Base-by-base conservation (phyloP, 257 asterid genomes). In the Plectranthus barbatus region DNA sequence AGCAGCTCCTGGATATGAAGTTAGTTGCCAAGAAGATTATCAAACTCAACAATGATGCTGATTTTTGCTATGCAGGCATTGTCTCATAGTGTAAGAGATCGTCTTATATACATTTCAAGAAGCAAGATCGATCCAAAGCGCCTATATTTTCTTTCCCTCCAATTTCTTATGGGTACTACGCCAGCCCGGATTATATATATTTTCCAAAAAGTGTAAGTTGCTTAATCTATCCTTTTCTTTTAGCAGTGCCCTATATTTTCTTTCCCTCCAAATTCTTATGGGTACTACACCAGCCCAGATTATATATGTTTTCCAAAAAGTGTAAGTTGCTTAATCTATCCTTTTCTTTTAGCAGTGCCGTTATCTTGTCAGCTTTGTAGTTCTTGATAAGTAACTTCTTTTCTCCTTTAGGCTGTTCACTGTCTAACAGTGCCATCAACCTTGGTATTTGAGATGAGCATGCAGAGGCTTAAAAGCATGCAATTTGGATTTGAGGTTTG, bases 91-190 rank as follows among this genome's bases (percentile, higher is more conserved):
- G 80, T 80, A 19, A 73, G 85, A 59, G 85, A 76, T 64, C 72
- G 85, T 50, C 78, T 80, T 53, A 80, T 76, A 76, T 41, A 21
- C 68, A 80, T 40, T 71, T 80, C 56, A 80, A 80, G 74, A 76
- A 74, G 67, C 74, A 73, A 37, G 82, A 80, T n/a, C n/a, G 82
- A 80, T 54, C 85, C 85, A 7, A 80, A 80, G 77, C 78, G 85
- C 65, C 67, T 80, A 17, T 80, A 77, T 69, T 80, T 80, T 71
- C 82, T 80, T 34, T 80, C 85, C 13, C 80, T 80, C 21, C 80
- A 80, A 64, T 80, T 80, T 70, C 85, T 80, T 47, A 80, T 80
- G 82, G 85, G 85, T 80, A 74, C 57, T 60, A 18, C 17, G n/a
- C 18, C 9, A 21, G 11, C 46, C 46, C 5, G 11, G 5, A 5